A percentile compares a stretch with the other conserved stretches of the same genome.
phyloP scores from a whole-genome alignment of 2,329 filamentous ascomycete genomes.

The Teratosphaeria viscida region DNA sequence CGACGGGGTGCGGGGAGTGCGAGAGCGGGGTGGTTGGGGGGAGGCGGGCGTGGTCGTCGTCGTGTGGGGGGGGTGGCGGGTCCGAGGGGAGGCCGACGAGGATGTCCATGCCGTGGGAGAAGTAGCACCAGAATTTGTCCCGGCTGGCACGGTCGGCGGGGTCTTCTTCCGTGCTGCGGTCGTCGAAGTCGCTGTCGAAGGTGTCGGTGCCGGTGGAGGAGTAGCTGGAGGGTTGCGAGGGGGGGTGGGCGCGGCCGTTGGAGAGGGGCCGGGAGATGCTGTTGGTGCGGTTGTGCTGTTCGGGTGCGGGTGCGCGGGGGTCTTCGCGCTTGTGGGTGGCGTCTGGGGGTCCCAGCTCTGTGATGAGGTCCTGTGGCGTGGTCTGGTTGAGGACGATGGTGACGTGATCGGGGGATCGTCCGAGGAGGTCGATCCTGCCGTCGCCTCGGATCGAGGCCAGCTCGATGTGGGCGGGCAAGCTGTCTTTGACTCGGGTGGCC shows the following conservation, averaged over 20 bases:
- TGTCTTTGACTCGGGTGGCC: conserved; percentile 61
- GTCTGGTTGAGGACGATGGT: conserved; percentile 74
- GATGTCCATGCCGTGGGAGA: conserved; percentile 87
- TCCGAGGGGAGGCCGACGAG: conserved; percentile 67
- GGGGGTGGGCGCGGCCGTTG: conserved; percentile 16
- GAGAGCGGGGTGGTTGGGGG: conserved; percentile 6
- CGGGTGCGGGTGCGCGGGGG: conserved; percentile 1
- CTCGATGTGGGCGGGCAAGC: conserved; percentile 81
- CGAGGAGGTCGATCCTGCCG: conserved; percentile 66
- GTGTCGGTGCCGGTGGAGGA: conserved; percentile 33
- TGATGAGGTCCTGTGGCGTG: conserved; percentile 81
- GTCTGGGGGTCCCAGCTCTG: conserved; percentile 84
- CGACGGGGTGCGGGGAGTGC: conserved; percentile 52
- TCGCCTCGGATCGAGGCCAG: conserved; percentile 67
- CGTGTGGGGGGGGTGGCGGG: conserved; percentile 4
- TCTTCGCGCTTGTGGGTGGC: conserved; percentile 62
- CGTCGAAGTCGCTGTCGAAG: conserved; percentile 35
- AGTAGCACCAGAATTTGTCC: conserved; percentile 91
- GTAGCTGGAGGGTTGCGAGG: conserved; percentile 27
- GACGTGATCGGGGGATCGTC: conserved; percentile 48
- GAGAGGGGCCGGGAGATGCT: conserved; percentile 16
- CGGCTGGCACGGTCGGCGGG: conserved; percentile 44
- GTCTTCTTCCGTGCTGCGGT: conserved; percentile 44
- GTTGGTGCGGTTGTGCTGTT: conserved; percentile 11
- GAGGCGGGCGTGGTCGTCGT: not conserved